Conservation (phyloP, 2,329 filamentous ascomycete genomes). For the Fusarium sp. region DNA sequence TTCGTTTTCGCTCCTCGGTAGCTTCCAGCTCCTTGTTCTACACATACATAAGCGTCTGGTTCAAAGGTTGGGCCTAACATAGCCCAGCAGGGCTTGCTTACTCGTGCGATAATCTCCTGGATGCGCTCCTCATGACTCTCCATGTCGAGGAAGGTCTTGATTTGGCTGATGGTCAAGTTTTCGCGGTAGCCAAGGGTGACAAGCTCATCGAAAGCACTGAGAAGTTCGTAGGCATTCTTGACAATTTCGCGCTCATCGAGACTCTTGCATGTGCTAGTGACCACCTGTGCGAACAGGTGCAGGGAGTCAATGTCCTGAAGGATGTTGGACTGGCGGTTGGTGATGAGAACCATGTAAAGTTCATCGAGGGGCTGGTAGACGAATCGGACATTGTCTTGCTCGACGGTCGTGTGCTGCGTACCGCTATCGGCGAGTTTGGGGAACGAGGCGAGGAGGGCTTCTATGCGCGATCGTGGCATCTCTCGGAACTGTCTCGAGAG, state of each 20-base stretch:
- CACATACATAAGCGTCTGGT: constrained; percentile 38
- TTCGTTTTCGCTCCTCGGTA: constrained; percentile 96
- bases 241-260: constrained; percentile 95
- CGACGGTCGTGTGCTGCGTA: constrained; percentile 97
- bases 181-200: constrained; percentile 96
- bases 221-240: constrained; percentile 92
- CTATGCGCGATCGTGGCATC: constrained; percentile 95
- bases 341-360: constrained; percentile 99
- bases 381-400: constrained; percentile 99
- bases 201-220: constrained; percentile 96
- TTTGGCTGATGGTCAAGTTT: constrained; percentile 95
- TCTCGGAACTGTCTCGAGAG: constrained; percentile 97
- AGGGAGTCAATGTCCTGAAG: constrained; percentile 98
- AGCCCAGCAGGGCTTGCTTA: constrained; percentile 54
- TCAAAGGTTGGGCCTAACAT: neutral
- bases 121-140: constrained; percentile 99
- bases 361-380: constrained; percentile 99
- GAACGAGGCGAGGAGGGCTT: constrained; percentile 95
- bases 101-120: constrained; percentile 94
- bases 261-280: constrained; percentile 94
- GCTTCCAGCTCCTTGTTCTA: constrained; percentile 99
- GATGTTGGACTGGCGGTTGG: constrained; percentile 99
- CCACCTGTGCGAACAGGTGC: constrained; percentile 97
- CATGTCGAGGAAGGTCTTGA: constrained; percentile 99
- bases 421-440: constrained; percentile 96